Evolutionary conservation across 345 rosid species (phyloP).

Genomic region (Mallotus nudiflorus): DNA sequence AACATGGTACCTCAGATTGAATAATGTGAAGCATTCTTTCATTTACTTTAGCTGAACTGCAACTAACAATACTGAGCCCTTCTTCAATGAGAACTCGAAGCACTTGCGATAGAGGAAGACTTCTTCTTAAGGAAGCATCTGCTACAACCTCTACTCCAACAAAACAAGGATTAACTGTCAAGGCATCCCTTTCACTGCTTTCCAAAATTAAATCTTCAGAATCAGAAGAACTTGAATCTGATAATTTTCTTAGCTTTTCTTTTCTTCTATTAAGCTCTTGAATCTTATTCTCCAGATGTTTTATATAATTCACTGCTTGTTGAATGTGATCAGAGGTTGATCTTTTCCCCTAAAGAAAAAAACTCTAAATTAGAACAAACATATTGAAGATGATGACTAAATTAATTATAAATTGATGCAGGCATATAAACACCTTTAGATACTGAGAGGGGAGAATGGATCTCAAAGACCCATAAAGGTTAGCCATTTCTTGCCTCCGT

Average conservation of each 20-base stretch:
- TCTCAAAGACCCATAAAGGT: slow-evolving; percentile 34
- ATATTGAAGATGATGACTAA: too few species aligned
- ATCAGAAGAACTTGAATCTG: not conserved
- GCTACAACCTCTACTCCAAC: slow-evolving; percentile 42
- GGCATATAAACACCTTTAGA: slow-evolving; percentile 52
- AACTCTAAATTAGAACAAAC: too few species aligned
- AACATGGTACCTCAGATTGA: slow-evolving; percentile 42
- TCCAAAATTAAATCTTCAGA: slow-evolving; percentile 13
- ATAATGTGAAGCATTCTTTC: slow-evolving; percentile 35
- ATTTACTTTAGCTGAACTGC: slow-evolving; percentile 36
- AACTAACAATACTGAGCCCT: slow-evolving; percentile 34
- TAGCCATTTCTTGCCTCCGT: slow-evolving; percentile 49
- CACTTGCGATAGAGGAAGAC: slow-evolving; percentile 36
- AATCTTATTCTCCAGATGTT: slow-evolving; percentile 33
- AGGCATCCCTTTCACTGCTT: slow-evolving; percentile 13
- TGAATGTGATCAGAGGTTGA: slow-evolving; percentile 49
- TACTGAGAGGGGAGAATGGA: slow-evolving; percentile 37
- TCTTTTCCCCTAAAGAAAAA: slow-evolving; percentile 52
- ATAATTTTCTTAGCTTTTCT: slow-evolving; percentile 37
- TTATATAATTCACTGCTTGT: slow-evolving; percentile 44
- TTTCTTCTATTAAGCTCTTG: slow-evolving; percentile 31
- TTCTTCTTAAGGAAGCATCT: slow-evolving; percentile 19
- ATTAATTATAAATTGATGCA: not conserved
- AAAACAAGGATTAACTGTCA: slow-evolving; percentile 28
- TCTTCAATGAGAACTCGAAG: slow-evolving; percentile 28